Evolutionary conservation across 371 early-diverging fungal species (phyloP), one percentile per base, ranked within the genome.

Genomic region (Chytridiales sp.): DNA sequence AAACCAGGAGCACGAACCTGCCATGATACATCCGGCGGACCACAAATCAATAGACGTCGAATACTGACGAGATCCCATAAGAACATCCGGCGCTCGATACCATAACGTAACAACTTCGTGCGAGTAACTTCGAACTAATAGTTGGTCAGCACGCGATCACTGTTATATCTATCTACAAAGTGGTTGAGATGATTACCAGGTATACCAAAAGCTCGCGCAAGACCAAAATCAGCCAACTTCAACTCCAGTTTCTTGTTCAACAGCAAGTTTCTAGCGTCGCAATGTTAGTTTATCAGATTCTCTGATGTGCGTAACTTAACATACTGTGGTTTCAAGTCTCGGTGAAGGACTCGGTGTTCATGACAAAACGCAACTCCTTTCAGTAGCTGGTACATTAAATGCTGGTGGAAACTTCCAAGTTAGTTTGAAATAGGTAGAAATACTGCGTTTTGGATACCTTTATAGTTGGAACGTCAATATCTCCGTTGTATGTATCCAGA

Each of bases 31-130:
- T 4, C 99, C 99, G 3, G 93, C 89, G 15, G 94, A 94, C 99
- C 99, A 99, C 50, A 99, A 94, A 74, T 99, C 99, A 59, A 99
- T 94, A 6, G 94, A 90, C 19, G 92, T 97, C 8, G 91, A 84
- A 74, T 99, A 99, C 66, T 90, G 89, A 56, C 93, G 85, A 27
- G 90, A 90, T 4, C 99, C 99, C 56, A 97, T 81, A 6, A 99
- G 76, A 8, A 99, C 94, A 75, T 99, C 99, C 3, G 98, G 98
- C 3, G 98, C 89, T 59, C 98, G 84, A 72, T 97, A 97, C 83
- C 94, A 95, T 47, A 93, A 78, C 9, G 98, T 97, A 27, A 98
- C 95, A 2, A 99, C 99, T 68, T 99, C 99, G 68, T 95, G 93
- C 15, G 97, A 94, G 68, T 95, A 99, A 15, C 96, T 92, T 53